Evolutionary conservation across 1,139 yeast species (phyloP).

Genomic region (Geotrichum macrosporum): DNA sequence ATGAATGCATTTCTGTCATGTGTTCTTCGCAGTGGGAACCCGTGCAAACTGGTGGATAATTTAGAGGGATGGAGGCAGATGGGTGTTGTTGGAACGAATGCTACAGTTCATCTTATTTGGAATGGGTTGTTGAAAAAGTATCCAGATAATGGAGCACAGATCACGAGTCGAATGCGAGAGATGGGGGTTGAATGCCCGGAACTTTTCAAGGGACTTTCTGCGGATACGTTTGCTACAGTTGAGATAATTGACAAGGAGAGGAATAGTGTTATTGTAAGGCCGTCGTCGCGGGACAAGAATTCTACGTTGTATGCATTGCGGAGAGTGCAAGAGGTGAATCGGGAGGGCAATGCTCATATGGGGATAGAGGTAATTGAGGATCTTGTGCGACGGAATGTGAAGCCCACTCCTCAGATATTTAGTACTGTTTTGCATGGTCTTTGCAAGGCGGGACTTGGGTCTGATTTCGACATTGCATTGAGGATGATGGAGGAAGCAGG

Average conservation of each 20-base stretch:
- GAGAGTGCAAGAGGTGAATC: constrained; percentile 8
- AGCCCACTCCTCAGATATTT: constrained; percentile 15
- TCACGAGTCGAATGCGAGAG: constrained; percentile 2
- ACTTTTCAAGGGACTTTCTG: constrained; percentile 9
- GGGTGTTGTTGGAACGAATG: constrained; percentile 19
- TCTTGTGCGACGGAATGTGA: constrained; percentile 7
- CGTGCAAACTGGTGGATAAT: constrained; percentile 10
- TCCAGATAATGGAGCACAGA: constrained; percentile 11
- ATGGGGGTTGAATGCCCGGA: constrained; percentile 12
- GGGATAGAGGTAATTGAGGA: constrained; percentile 12
- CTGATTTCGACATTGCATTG: constrained; percentile 13
- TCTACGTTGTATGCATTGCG: constrained; percentile 15
- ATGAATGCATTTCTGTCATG: constrained; percentile 17
- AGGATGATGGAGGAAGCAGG: constrained; percentile 19
- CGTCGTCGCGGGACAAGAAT: constrained; percentile 5
- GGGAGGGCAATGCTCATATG: not conserved
- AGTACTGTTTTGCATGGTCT: constrained; percentile 17
- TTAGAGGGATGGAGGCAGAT: constrained; percentile 16
- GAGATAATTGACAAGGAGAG: not conserved
- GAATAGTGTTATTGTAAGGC: constrained; percentile 2
- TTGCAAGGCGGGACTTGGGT: constrained; percentile 12
- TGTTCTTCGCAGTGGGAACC: constrained; percentile 8
- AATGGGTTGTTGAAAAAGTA: constrained; percentile 12
- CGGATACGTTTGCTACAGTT: constrained; percentile 6
- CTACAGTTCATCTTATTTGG: constrained; percentile 20